Base-by-base conservation (phyloP, 345 rosid species). In the Bruguiera parviflora region DNA sequence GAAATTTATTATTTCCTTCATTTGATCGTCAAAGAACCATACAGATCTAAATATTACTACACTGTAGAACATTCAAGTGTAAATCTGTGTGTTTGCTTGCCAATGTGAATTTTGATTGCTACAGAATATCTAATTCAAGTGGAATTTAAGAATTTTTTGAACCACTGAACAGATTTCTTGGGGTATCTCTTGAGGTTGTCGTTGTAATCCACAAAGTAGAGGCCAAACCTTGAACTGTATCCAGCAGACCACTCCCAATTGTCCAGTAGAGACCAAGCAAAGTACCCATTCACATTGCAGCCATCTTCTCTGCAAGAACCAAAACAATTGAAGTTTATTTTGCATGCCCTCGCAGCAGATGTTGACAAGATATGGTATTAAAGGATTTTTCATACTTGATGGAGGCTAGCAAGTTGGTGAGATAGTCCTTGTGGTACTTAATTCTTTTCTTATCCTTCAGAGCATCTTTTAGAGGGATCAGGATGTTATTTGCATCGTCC, bases 231-330 rank as follows among this genome's bases (percentile, higher is more conserved):
- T 33, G 99, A 90, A 61, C 83, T 80, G 80, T 87, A 89, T 4
- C 99, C 99, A 1, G 93, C 90, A 61, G 82, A 78, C 99, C 99
- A 95, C 75, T 95, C 99, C 96, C 96, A 95, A 24, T 95, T 95
- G 71, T 95, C 99, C 79, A 89, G 61, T 22, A 91, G 58, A 16
- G 99, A 89, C 99, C 99, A 95, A 19, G 66, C 96, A 57, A 95
- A 95, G 73, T 95, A 91, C 31, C 96, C 97, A 80, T 87, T 89
- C 72, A 95, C 97, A 68, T 95, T 95, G 82, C 97, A 95, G 3
- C 97, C 96, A 75, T 95, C 99, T 62, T 91, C 96, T 78, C 92
- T 89, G 88, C 67, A 71, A 65, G 27, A 27, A 6, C 49, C 80
- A 76, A 15, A 67, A 33, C 33, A 35, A 35, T 24, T n/a, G 7